A percentile compares a stretch with the other conserved stretches of the same genome.
Conservation (phyloP, 129 eudicot genomes). For the Centaurea solstitialis region DNA sequence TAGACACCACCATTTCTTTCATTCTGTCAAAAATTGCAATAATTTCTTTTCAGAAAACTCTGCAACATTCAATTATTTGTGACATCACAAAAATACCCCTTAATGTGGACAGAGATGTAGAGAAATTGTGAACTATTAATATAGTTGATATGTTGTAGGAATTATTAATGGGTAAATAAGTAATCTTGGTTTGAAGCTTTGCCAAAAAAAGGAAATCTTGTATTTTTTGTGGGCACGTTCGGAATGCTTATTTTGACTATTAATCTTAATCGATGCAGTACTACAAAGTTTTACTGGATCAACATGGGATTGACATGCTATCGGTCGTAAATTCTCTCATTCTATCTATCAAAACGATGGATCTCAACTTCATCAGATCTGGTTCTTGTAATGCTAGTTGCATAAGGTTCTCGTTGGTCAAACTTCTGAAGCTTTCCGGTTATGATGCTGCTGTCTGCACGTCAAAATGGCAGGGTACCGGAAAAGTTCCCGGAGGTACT, state of each 20-base stretch:
- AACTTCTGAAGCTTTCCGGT: slow-evolving; percentile 74
- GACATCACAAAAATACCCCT: background rate
- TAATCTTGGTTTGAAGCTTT: background rate
- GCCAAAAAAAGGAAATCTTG: too few species aligned
- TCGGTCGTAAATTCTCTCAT: slow-evolving; percentile 69
- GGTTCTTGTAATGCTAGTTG: slow-evolving; percentile 86
- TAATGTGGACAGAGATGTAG: background rate
- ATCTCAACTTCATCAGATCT: slow-evolving; percentile 55
- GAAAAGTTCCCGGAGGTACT: slow-evolving; percentile 94
- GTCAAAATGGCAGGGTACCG: slow-evolving; percentile 75
- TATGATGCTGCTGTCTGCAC: slow-evolving; percentile 91
- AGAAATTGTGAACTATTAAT: background rate
- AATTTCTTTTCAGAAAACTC: too few species aligned
- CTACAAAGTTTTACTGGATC: slow-evolving; percentile 61
- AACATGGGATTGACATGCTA: slow-evolving; percentile 62
- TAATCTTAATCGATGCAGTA: slow-evolving; percentile 38
- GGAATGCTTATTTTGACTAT: background rate
- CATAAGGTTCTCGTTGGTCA: slow-evolving; percentile 68
- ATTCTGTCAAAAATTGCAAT: background rate
- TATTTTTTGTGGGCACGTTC: too few species aligned
- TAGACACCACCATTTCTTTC: background rate
- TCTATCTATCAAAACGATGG: slow-evolving; percentile 52
- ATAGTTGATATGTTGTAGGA: background rate
- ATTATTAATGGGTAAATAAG: background rate
- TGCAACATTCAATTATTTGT: background rate